These are phyloP conservation scores for Tetradesmus lagerheimii DNA, from an alignment of 139 green algal genomes.

Conservation along the genomic window DNA sequence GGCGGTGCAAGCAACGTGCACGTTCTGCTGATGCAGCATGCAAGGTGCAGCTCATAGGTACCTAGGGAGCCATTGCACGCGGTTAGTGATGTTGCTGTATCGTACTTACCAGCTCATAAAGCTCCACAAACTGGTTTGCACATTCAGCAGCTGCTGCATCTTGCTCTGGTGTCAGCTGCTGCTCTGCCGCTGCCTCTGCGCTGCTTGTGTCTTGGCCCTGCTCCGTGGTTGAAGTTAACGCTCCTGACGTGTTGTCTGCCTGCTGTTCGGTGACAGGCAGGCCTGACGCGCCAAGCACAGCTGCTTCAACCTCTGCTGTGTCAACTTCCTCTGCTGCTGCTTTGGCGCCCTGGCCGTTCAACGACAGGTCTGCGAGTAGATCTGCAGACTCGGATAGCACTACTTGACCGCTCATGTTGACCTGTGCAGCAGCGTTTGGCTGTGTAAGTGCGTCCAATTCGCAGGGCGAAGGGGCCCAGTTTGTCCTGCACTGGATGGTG, in stretches of 20 bases:
- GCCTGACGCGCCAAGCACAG: neutral
- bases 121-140: neutral
- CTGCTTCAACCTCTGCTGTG: slow-evolving; percentile 1
- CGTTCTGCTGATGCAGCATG: no score
- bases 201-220: neutral
- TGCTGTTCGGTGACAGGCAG: neutral
- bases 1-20: no score
- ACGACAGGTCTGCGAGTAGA: neutral
- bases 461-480: neutral
- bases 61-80: no score
- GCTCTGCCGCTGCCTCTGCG: neutral
- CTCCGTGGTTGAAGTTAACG: neutral
- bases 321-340: neutral
- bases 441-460: neutral
- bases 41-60: no score
- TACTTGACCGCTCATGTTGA: neutral
- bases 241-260: neutral
- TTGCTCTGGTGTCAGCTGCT: slow-evolving; percentile 28
- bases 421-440: neutral
- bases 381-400: neutral
- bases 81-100: neutral
- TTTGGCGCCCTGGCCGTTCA: neutral
- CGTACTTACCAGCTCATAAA: slow-evolving; percentile 10
- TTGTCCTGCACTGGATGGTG: no score
- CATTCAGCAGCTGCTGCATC: slow-evolving; percentile 31